Conservation (phyloP, 352 stramenopile species). For the Phytopythium helicoides region DNA sequence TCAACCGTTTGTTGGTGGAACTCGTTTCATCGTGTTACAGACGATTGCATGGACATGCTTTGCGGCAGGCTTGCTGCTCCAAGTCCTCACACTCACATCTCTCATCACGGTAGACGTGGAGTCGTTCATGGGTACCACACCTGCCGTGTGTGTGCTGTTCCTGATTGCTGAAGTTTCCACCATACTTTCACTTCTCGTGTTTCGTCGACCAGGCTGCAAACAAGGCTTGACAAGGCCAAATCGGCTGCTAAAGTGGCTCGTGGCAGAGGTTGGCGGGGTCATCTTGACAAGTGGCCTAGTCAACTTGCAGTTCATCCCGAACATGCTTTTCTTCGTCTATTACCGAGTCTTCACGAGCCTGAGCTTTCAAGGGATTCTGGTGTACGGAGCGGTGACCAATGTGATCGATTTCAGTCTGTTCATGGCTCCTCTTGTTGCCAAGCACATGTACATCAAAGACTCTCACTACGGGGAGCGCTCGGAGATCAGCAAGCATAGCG, state of each 20-base stretch:
- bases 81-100: slow-evolving; percentile 76
- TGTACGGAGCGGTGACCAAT: slow-evolving; percentile 37
- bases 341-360: slow-evolving; percentile 52
- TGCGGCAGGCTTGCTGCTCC: slow-evolving; percentile 56
- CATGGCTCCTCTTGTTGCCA: slow-evolving; percentile 56
- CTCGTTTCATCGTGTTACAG: slow-evolving; percentile 72
- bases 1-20: slow-evolving; percentile 78
- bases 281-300: slow-evolving; percentile 46
- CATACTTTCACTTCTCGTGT: slow-evolving; percentile 82
- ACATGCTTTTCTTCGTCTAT: slow-evolving; percentile 45
- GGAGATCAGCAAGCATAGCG: slow-evolving; percentile 42
- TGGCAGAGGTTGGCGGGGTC: slow-evolving; percentile 51
- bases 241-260: slow-evolving; percentile 33
- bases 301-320: slow-evolving; percentile 71
- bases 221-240: slow-evolving; percentile 2
- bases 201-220: slow-evolving; percentile 18
- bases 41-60: slow-evolving; percentile 82
- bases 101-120: slow-evolving; percentile 77
- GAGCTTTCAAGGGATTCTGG: slow-evolving; percentile 20
- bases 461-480: slow-evolving; percentile 42
- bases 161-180: slow-evolving; percentile 72
- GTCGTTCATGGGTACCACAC: slow-evolving; percentile 75
- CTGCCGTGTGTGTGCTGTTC: slow-evolving; percentile 55
- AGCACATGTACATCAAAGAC: slow-evolving; percentile 58
- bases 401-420: slow-evolving; percentile 36